These are phyloP conservation scores for Naganishia friedmannii DNA, from an alignment of 768 basidiomycete genomes.

Conservation along the genomic window DNA sequence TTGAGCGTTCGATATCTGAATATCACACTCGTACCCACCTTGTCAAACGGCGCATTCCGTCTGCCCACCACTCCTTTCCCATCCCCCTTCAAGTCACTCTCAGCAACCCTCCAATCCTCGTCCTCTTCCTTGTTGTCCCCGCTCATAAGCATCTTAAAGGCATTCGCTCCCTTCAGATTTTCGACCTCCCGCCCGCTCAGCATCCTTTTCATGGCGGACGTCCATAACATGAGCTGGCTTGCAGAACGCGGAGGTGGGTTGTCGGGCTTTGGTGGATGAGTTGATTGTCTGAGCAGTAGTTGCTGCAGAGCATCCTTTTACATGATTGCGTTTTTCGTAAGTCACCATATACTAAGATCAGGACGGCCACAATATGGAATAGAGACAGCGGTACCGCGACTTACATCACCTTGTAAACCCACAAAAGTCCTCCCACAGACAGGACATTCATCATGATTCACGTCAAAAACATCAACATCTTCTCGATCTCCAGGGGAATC, in stretches of 20 bases:
- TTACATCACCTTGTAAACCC: slow-evolving; percentile 45
- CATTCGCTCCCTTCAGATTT: slow-evolving; percentile 51
- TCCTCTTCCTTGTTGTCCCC: slow-evolving; percentile 77
- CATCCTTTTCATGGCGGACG: slow-evolving; percentile 19
- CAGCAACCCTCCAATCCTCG: slow-evolving; percentile 79
- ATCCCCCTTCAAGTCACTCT: slow-evolving; percentile 50
- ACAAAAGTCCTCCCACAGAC: slow-evolving; percentile 43
- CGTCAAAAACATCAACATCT: slow-evolving; percentile 25
- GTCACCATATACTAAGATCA: neutral
- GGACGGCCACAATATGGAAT: slow-evolving; percentile 9
- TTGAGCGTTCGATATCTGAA: slow-evolving; percentile 6
- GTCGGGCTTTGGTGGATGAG: slow-evolving; percentile 32
- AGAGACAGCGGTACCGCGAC: slow-evolving; percentile 34
- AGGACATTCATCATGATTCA: slow-evolving; percentile 41
- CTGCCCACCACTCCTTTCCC: slow-evolving; percentile 53
- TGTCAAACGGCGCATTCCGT: slow-evolving; percentile 88
- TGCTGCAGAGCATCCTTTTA: slow-evolving; percentile 62
- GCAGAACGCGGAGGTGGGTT: slow-evolving; percentile 47
- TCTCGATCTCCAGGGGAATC: slow-evolving; percentile 4
- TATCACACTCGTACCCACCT: slow-evolving; percentile 55
- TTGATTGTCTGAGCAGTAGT: slow-evolving; percentile 16
- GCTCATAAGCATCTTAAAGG: slow-evolving; percentile 86
- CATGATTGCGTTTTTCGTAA: slow-evolving; percentile 59
- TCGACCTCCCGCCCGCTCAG: slow-evolving; percentile 30
- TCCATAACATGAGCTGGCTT: slow-evolving; percentile 34